phyloP scores from a whole-genome alignment of 2,329 filamentous ascomycete species.

The Aspergillus jensenii region DNA sequence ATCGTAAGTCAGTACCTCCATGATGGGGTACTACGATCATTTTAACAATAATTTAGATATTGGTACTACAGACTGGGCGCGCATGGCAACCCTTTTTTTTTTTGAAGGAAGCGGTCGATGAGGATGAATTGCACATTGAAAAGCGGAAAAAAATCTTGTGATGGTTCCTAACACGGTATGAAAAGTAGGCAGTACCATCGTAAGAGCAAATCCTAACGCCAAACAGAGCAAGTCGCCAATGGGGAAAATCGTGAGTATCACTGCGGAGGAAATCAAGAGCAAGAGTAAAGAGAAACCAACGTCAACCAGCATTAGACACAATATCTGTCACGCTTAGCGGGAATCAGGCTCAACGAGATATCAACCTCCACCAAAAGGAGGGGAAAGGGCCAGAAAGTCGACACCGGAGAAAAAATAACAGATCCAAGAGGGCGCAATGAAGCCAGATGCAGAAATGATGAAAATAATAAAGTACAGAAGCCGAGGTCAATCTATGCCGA shows the following conservation, averaged over 20 bases:
- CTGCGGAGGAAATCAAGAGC: constrained; percentile 14
- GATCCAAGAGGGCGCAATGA: background rate
- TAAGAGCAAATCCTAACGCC: constrained; percentile 30
- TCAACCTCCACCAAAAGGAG: constrained; percentile 8
- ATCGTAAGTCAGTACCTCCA: background rate
- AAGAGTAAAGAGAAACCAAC: background rate
- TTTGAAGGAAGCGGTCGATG: background rate
- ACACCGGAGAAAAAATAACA: constrained; percentile 11
- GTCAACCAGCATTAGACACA: constrained; percentile 10
- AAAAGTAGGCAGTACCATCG: constrained; percentile 21
- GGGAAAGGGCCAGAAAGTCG: constrained; percentile 3
- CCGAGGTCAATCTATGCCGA: constrained; percentile 14
- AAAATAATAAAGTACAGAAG: constrained; percentile 33
- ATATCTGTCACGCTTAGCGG: constrained; percentile 17
- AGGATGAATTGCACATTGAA: background rate
- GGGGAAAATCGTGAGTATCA: constrained; percentile 35
- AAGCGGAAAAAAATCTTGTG: constrained; percentile 18
- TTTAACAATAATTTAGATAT: background rate
- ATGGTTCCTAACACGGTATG: constrained; percentile 22
- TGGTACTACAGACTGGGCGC: background rate
- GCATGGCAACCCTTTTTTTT: background rate
- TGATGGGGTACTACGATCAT: background rate
- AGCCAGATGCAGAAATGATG: constrained; percentile 19
- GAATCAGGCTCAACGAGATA: constrained; percentile 20
- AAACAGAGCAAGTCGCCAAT: constrained; percentile 29